Evolutionary conservation across 257 asterid species (phyloP).

Genomic region (Misopates orontium): DNA sequence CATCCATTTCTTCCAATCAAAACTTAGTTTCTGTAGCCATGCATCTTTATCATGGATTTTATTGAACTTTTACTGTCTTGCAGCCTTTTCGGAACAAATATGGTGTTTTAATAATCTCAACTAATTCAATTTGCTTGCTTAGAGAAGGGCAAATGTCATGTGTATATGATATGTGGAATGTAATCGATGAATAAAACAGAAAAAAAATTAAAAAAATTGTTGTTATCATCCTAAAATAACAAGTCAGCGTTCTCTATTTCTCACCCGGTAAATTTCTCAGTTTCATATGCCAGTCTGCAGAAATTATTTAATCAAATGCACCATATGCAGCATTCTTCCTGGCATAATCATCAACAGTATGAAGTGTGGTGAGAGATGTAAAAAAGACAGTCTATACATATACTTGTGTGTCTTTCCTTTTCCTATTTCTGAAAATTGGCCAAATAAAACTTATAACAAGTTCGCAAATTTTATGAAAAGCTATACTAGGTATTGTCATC

Average conservation of each 20-base stretch:
- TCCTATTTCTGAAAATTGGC: too few species aligned
- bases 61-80: too few species aligned
- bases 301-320: too few species aligned
- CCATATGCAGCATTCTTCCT: conserved; percentile 26
- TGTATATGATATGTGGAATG: background rate
- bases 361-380: conserved; percentile 21
- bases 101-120: too few species aligned
- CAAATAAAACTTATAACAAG: background rate
- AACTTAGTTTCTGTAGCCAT: background rate
- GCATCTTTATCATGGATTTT: background rate
- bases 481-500: conserved; percentile 33
- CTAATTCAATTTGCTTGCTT: background rate
- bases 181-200: conserved; percentile 1
- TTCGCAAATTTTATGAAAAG: conserved; percentile 19
- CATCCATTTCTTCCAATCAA: background rate
- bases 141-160: background rate
- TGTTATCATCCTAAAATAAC: background rate
- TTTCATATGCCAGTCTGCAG: conserved; percentile 55
- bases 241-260: conserved; percentile 1
- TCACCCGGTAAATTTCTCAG: conserved; percentile 26
- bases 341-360: conserved; percentile 38
- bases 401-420: background rate
- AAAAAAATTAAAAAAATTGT: background rate
- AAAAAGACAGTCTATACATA: conserved; percentile 22
- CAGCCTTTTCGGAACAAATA: too few species aligned